Conservation (phyloP, 305 asterid genomes). For the Euphrasia arctica region DNA sequence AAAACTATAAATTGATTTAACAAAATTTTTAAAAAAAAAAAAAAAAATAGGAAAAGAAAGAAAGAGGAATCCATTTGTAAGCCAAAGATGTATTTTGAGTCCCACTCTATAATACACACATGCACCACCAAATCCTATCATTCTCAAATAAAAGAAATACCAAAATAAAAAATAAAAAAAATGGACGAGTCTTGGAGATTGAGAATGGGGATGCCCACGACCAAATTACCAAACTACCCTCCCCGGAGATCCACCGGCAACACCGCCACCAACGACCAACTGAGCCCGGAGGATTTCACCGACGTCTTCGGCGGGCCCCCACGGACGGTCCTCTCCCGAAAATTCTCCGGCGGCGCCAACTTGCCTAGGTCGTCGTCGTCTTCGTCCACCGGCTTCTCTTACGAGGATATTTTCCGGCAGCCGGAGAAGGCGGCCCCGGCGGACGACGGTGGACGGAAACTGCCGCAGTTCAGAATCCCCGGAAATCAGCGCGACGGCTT, state of each 20-base stretch:
- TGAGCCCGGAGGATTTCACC: conserved; percentile 7
- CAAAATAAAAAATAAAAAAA: neutral
- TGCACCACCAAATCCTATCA: neutral
- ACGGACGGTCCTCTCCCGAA: conserved; percentile 3
- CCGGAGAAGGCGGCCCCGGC: conserved; percentile 1
- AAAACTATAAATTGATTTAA: neutral
- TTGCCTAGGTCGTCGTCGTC: neutral
- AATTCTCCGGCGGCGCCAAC: neutral
- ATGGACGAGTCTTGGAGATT: conserved; percentile 13
- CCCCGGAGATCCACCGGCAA: conserved; percentile 12
- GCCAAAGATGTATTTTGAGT: neutral
- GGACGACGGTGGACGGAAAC: neutral
- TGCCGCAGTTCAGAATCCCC: conserved; percentile 4
- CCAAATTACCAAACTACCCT: conserved; percentile 12
- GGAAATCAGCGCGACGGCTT: conserved; percentile 27
- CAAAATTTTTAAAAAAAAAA: neutral
- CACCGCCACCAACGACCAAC: neutral
- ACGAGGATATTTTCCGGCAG: conserved; percentile 6
- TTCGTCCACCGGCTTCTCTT: neutral
- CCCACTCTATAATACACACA: neutral
- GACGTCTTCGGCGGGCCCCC: conserved; percentile 15
- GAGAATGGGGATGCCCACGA: conserved; percentile 10
- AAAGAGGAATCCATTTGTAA: neutral
- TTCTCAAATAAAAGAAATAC: neutral
- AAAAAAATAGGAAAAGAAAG: neutral